phyloP scores from a whole-genome alignment of 345 rosid species.

The Linum lewisii region DNA sequence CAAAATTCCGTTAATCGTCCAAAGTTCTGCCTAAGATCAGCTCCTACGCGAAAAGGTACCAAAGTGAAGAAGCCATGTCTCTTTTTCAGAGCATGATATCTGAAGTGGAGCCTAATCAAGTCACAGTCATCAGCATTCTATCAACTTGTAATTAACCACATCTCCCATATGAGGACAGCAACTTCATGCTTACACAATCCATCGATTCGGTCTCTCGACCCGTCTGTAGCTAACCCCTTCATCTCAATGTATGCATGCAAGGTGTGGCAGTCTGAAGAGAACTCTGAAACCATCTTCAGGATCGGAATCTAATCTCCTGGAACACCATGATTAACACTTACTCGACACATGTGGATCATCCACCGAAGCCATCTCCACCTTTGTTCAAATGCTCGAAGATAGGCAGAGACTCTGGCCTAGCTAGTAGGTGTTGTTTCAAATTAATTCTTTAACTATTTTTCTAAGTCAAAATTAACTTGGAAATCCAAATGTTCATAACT shows the following conservation, averaged over 20 bases:
- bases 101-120: slow-evolving; percentile 35
- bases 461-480: too few relatives aligned
- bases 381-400: slow-evolving; percentile 32
- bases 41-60: slow-evolving; percentile 25
- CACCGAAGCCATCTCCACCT: slow-evolving; percentile 29
- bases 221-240: slow-evolving; percentile 35
- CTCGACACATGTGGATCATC: slow-evolving; percentile 34
- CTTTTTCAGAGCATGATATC: slow-evolving; percentile 33
- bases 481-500: too few relatives aligned
- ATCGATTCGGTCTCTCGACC: slow-evolving; percentile 27
- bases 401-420: too few relatives aligned
- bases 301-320: slow-evolving; percentile 37
- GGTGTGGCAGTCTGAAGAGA: slow-evolving; percentile 34
- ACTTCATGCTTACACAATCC: slow-evolving; percentile 32
- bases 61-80: slow-evolving; percentile 25
- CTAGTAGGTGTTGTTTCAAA: too few relatives aligned
- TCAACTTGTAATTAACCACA: slow-evolving; percentile 35
- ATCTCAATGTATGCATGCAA: slow-evolving; percentile 47
- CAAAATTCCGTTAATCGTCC: too few relatives aligned
- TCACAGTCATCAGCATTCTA: slow-evolving; percentile 34
- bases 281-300: slow-evolving; percentile 36
- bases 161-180: slow-evolving; percentile 34
- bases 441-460: too few relatives aligned
- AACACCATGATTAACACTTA: slow-evolving; percentile 51
- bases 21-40: slow-evolving; percentile 36